phyloP scores from a whole-genome alignment of 2,329 filamentous ascomycete species.

The Colletotrichum sp. region DNA sequence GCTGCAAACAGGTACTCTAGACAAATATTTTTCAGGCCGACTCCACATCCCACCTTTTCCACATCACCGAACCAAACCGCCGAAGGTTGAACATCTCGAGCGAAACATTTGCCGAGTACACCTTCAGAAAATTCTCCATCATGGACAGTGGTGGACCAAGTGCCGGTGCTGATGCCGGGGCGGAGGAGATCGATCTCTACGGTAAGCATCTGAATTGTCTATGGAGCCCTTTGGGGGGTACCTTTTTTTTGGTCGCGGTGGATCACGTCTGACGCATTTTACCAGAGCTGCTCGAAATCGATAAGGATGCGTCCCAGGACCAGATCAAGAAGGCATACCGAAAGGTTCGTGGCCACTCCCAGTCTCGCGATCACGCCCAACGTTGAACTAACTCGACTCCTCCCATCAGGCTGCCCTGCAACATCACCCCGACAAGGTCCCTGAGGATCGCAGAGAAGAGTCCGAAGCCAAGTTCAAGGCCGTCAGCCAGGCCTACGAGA shows the following conservation, averaged over 20 bases:
- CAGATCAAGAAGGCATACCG: constrained; percentile 97
- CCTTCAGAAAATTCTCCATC: constrained; percentile 13
- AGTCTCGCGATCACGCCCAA: background rate
- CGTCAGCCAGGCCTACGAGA: constrained; percentile 94
- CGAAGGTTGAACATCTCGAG: constrained; percentile 15
- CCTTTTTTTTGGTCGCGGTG: constrained; percentile 9
- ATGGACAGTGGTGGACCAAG: constrained; percentile 25
- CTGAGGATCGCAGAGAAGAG: constrained; percentile 81
- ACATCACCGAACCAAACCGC: constrained; percentile 16
- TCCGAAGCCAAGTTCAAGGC: constrained; percentile 94
- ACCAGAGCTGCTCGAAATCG: constrained; percentile 79
- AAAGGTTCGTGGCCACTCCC: constrained; percentile 63
- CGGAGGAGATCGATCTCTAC: constrained; percentile 64
- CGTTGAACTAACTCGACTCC: constrained; percentile 8
- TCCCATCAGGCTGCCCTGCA: constrained; percentile 74
- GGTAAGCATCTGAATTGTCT: constrained; percentile 44
- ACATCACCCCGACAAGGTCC: constrained; percentile 95
- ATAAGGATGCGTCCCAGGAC: constrained; percentile 72
- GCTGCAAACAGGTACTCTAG: background rate
- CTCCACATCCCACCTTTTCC: constrained; percentile 21
- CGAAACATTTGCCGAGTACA: constrained; percentile 9
- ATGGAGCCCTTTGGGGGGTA: constrained; percentile 11
- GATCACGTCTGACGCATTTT: constrained; percentile 23
- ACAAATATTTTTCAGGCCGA: constrained; percentile 19
- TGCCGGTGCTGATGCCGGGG: constrained; percentile 11